phyloP scores from a whole-genome alignment of 257 asterid species.

The Penstemon newberryi region DNA sequence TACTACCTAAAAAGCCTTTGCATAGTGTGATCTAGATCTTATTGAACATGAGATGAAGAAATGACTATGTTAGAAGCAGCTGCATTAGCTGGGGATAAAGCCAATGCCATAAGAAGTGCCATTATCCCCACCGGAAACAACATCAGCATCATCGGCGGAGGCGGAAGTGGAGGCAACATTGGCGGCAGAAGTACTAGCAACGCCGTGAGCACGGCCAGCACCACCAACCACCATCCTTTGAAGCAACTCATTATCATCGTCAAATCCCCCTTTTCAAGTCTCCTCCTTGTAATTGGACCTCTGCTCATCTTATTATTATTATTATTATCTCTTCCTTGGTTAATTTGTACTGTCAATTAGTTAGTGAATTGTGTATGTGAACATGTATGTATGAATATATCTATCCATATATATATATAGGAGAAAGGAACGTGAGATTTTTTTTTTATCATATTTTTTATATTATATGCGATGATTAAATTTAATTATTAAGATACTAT shows the following conservation, averaged over 20 bases:
- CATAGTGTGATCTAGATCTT: too few relatives aligned
- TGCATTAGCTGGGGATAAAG: slow-evolving; percentile 41
- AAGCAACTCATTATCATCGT: slow-evolving; percentile 25
- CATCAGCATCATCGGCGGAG: slow-evolving; percentile 56
- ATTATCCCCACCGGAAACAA: slow-evolving; percentile 56
- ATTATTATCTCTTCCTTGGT: background rate
- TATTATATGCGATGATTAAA: slow-evolving; percentile 5
- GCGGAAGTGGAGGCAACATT: slow-evolving; percentile 46
- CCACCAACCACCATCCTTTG: slow-evolving; percentile 42
- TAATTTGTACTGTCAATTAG: too few relatives aligned
- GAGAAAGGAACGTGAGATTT: too few relatives aligned
- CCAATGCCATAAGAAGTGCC: slow-evolving; percentile 54
- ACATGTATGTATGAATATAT: slow-evolving; percentile 13
- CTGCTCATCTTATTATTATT: slow-evolving; percentile 5
- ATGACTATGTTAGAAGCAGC: slow-evolving; percentile 23
- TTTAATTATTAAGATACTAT: background rate
- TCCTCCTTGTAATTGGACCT: slow-evolving; percentile 16
- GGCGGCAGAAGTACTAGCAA: slow-evolving; percentile 47
- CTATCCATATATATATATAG: background rate
- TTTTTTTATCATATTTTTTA: background rate
- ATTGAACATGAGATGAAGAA: slow-evolving; percentile 16
- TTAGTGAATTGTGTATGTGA: slow-evolving; percentile 4
- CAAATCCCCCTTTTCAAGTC: slow-evolving; percentile 18
- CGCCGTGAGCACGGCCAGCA: slow-evolving; percentile 34
- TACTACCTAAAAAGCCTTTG: too few relatives aligned